Evolutionary conservation across 78 protist genomes (phyloP).

Genomic region (Emiliania huxleyi): DNA sequence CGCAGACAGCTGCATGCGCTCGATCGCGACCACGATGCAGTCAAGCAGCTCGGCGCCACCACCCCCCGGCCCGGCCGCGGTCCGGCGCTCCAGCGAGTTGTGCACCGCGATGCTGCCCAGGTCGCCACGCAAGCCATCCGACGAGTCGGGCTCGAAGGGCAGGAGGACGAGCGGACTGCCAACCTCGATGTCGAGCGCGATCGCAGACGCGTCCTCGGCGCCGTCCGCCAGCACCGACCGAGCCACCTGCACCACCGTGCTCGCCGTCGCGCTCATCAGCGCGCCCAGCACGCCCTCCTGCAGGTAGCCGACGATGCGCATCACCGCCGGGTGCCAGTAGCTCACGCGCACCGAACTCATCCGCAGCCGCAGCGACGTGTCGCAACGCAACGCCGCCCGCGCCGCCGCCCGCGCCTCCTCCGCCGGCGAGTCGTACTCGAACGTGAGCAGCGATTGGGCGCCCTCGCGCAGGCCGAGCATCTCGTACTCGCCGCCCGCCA

Average conservation of each 20-base stretch:
- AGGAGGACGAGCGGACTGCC: neutral
- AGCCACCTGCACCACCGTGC: neutral
- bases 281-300: conserved; percentile 5
- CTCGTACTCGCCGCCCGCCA: neutral
- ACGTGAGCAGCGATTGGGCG: neutral
- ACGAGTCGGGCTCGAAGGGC: neutral
- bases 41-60: neutral
- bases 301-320: neutral
- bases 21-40: neutral
- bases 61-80: neutral
- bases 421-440: neutral
- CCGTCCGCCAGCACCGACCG: neutral
- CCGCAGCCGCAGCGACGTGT: neutral
- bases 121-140: neutral
- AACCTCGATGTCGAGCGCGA: neutral
- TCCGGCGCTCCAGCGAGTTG: neutral
- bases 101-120: neutral
- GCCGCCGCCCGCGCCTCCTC: neutral
- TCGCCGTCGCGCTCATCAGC: conserved; percentile 24
- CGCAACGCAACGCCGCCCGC: neutral
- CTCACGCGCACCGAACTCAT: conserved; percentile 8
- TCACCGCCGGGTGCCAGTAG: conserved; percentile 13
- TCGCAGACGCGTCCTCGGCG: neutral
- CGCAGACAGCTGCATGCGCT: neutral
- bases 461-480: neutral